A percentile compares a stretch with the other conserved stretches of the same genome.
Conservation (phyloP, 495 filamentous ascomycete species). For the Penicillium nucicola region DNA sequence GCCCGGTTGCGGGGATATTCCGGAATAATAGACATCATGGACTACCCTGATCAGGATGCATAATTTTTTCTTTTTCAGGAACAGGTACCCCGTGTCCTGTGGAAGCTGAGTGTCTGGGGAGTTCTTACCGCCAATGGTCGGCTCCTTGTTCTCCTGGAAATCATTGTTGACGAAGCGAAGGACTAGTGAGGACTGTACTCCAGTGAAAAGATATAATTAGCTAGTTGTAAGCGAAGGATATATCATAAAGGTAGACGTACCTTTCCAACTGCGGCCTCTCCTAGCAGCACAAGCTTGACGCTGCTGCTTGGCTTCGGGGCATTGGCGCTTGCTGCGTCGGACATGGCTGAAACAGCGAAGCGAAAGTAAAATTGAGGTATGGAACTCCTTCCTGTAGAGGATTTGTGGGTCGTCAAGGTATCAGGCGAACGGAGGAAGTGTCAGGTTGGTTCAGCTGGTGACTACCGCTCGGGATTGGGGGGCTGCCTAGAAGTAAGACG, state of each 20-base stretch:
- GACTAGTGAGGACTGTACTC: slow-evolving; percentile 83
- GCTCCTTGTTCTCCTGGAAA: slow-evolving; percentile 99
- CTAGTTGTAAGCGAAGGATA: slow-evolving; percentile 7
- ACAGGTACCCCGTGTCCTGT: neutral
- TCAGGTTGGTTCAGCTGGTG: slow-evolving; percentile 23
- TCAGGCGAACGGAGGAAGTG: slow-evolving; percentile 19
- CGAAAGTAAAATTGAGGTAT: slow-evolving; percentile 1
- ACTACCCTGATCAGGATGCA: neutral
- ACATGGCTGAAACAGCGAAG: slow-evolving; percentile 30
- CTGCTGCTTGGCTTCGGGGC: slow-evolving; percentile 95
- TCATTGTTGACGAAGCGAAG: slow-evolving; percentile 99
- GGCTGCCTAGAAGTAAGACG: slow-evolving; percentile 8
- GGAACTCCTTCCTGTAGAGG: slow-evolving; percentile 33
- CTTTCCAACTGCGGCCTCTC: slow-evolving; percentile 98
- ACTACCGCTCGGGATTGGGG: slow-evolving; percentile 5
- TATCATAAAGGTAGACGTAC: slow-evolving; percentile 44
- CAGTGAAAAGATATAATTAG: slow-evolving; percentile 16
- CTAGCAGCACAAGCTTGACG: slow-evolving; percentile 96
- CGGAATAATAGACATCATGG: neutral
- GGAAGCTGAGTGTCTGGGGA: slow-evolving; percentile 1
- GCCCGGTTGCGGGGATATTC: neutral
- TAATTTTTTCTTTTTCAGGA: neutral
- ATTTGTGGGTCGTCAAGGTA: slow-evolving; percentile 20
- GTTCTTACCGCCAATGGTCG: slow-evolving; percentile 90
- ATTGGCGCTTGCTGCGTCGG: slow-evolving; percentile 48